Conservation (phyloP, 2,329 filamentous ascomycete species). For the Whalleya microplaca region DNA sequence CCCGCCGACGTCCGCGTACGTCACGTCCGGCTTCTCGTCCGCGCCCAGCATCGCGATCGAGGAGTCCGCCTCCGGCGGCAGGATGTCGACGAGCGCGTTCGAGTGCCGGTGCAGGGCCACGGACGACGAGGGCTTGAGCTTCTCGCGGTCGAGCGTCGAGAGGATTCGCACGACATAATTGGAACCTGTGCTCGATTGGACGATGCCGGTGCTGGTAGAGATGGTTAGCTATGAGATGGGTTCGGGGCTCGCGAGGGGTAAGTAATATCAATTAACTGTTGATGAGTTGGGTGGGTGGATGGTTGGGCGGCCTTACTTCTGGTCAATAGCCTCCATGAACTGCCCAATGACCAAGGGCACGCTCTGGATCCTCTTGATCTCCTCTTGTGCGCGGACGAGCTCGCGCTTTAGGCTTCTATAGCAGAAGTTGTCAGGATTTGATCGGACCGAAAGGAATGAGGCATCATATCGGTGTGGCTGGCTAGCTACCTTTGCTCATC, state of each 20-base stretch:
- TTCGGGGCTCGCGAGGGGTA: no score
- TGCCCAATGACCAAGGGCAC: conserved; percentile 97
- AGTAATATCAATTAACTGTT: conserved; percentile 1
- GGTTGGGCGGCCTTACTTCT: conserved; percentile 70
- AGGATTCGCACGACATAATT: conserved; percentile 99
- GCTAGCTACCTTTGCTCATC: conserved; percentile 84
- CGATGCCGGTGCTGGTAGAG: conserved; percentile 83
- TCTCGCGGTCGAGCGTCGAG: conserved; percentile 96
- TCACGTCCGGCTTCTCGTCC: conserved; percentile 97
- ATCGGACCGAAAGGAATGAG: not conserved
- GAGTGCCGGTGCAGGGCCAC: conserved; percentile 98
- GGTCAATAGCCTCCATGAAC: conserved; percentile 99
- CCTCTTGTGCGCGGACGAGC: conserved; percentile 94
- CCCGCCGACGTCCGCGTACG: conserved; percentile 96
- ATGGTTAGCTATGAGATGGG: no score
- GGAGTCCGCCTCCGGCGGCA: conserved; percentile 97
- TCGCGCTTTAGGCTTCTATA: conserved; percentile 91
- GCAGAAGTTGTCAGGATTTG: conserved; percentile 23
- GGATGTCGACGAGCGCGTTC: conserved; percentile 96
- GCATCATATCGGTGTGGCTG: not conserved
- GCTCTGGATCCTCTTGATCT: conserved; percentile 99
- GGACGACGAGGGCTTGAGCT: conserved; percentile 96
- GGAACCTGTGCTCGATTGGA: conserved; percentile 96
- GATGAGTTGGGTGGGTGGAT: conserved; percentile 18
- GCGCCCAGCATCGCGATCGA: conserved; percentile 97